These are phyloP conservation scores for Volvox carteri DNA, from an alignment of 163 green algal genomes.

Conservation along the genomic window DNA sequence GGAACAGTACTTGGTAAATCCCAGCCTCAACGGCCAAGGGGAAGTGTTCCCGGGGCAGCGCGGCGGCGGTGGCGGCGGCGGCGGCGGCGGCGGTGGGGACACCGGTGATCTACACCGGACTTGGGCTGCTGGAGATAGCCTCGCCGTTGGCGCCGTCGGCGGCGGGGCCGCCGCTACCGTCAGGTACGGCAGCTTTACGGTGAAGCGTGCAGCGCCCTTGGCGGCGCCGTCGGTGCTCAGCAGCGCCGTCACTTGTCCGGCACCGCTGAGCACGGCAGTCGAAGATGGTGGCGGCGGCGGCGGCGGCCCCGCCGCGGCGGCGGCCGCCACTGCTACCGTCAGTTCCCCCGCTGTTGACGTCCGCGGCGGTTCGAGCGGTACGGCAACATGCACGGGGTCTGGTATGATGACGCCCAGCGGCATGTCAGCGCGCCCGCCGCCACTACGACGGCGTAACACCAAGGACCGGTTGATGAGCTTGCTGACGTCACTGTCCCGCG, in stretches of 20 bases:
- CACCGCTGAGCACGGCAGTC: not conserved
- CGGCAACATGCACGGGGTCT: not conserved
- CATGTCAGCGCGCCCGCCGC: not conserved
- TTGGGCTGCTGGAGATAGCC: slow-evolving; percentile 5
- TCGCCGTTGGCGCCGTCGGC: not conserved
- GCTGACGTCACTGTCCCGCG: not conserved
- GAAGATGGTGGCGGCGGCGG: not conserved
- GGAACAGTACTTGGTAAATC: not conserved
- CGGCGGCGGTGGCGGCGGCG: not conserved
- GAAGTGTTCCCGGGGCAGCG: not conserved
- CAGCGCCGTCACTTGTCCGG: not conserved
- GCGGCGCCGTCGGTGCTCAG: not conserved
- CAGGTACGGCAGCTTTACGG: slow-evolving; percentile 3
- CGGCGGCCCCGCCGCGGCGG: not conserved
- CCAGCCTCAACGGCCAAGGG: not conserved
- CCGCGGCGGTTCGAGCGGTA: not conserved
- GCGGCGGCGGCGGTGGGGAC: not conserved
- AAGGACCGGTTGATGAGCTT: slow-evolving; percentile 41
- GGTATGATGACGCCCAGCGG: slow-evolving; percentile 14
- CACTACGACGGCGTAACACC: slow-evolving; percentile 10
- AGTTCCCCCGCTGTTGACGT: not conserved
- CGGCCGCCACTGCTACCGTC: not conserved
- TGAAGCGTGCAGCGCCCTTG: not conserved
- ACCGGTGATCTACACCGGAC: not conserved
- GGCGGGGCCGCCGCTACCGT: not conserved